Evolutionary conservation across 2,329 filamentous ascomycete species (phyloP), one percentile per base, ranked within the genome.

Genomic region (Calycina herbarum): DNA sequence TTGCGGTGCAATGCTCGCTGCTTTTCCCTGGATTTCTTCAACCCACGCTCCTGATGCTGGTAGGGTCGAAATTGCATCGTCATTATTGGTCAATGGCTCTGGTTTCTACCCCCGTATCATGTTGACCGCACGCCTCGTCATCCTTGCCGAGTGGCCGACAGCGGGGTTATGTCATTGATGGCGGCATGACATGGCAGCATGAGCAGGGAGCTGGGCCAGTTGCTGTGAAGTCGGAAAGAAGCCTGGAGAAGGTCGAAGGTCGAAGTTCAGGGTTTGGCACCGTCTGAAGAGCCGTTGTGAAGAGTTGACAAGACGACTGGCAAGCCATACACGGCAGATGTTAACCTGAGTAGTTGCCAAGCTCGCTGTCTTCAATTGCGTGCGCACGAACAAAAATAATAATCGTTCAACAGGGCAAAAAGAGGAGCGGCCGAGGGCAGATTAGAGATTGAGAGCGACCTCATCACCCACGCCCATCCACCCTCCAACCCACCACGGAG

Each of bases 21-120:
- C 45, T 51, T 51, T 51, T 51, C 27, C n/a, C 45, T 24, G 1
- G 20, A 10, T 51, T 51, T 51, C n/a, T 20, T 20, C 45, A 24
- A 51, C 20, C 42, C 45, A 27, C n/a, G 45, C 45, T 24, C 2
- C n/a, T 24, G 8, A 51, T 51, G n/a, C 45, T 51, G 20, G n/a
- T 24, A 4, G 7, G n/a, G 20, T 51, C 20, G 45, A 51, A 24
- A 51, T 51, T 51, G 20, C 45, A 10, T 51, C 45, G n/a, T 20
- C n/a, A 11, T 51, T n/a, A 51, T 51, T 51, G 45, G 45, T 51
- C 45, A 51, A 51, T 51, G 45, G 45, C 45, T 51, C n/a, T 51
- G n/a, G 3, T 51, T 29, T 24, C 45, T 20, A 17, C 8, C 5
- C 42, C 42, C 45, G 20, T 51, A 20, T 27, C 45, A n/a, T 45